Evolutionary conservation across 225 moss, liverwort and hornwort species (phyloP), one percentile per base, ranked within the genome.

Genomic region (Sphagnum contortum): DNA sequence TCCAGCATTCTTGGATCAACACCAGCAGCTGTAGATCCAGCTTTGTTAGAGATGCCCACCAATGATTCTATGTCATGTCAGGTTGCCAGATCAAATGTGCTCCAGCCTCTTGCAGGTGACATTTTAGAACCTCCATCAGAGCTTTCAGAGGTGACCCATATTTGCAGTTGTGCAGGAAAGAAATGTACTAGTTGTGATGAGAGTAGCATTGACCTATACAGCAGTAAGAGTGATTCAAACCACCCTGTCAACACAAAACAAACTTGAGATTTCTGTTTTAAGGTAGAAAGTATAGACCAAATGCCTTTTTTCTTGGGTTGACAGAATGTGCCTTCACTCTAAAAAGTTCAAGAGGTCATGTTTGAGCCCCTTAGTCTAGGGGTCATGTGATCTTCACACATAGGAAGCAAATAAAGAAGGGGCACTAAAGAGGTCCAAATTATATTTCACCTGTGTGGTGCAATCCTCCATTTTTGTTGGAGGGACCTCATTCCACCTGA

Each of bases 1-100:
- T 74, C 83, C 64, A 80, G 78, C 59, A 56, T 81, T 45, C 79
- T 72, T 51, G 70, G 82, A 55, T 67, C 81, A 73, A 66, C 78
- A 70, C 75, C 69, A 61, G 73, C 79, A 75, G 76, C 71, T 61
- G 78, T 78, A 3, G 78, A 83, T 57, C 70, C 75, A 55, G 80
- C 76, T 5, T 78, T 74, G 54, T 53, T 65, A 75, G 73, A 83
- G 59, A 60, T 80, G 64, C 60, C 65, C 11, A 64, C 68, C 10
- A 74, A 73, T 60, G 71, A 74, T 49, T 49, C 80, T 57, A 62
- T 76, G 59, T 82, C 78, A 65, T 64, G 72, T 11, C 68, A 81
- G 73, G 73, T 54, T 64, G 61, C 71, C 65, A 68, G 64, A 54
- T 79, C 73, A 55, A 81, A 84, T 47, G 58, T 78, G 57, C 62